These are phyloP conservation scores for Exobasidium rhododendri DNA, from an alignment of 1,284 basidiomycete species.

Conservation along the genomic window DNA sequence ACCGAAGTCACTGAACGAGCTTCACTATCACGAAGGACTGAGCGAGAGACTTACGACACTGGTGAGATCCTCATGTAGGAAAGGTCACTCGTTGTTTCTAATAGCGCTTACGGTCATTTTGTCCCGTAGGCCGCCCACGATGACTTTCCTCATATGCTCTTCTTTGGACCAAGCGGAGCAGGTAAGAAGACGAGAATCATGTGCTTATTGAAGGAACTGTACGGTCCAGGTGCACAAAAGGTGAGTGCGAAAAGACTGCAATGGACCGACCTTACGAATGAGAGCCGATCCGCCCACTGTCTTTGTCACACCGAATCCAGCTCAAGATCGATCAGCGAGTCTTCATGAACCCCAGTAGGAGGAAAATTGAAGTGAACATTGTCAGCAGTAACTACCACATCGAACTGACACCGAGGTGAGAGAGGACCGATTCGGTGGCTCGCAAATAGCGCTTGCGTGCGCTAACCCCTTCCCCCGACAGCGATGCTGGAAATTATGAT, in stretches of 20 bases:
- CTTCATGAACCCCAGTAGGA: conserved; percentile 88
- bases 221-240: conserved; percentile 89
- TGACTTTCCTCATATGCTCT: conserved; percentile 96
- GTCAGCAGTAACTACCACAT: conserved; percentile 91
- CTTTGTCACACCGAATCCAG: too few species aligned
- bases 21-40: conserved; percentile 83
- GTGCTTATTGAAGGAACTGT: conserved; percentile 75
- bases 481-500: conserved; percentile 94
- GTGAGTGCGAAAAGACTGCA: too few species aligned
- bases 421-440: conserved; percentile 61
- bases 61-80: too few species aligned
- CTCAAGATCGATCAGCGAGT: conserved; percentile 97
- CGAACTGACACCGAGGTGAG: conserved; percentile 79
- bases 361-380: conserved; percentile 93
- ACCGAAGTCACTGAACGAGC: conserved; percentile 75
- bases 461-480: conserved; percentile 55
- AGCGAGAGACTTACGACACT: conserved; percentile 76
- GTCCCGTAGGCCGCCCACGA: conserved; percentile 36
- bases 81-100: too few species aligned
- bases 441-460: background rate
- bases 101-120: conserved; percentile 21
- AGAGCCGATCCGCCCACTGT: too few species aligned
- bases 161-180: conserved; percentile 94
- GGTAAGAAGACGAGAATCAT: conserved; percentile 96
- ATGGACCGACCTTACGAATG: too few species aligned